Conservation (phyloP, 331 rosid species). For the Malus hybrid region DNA sequence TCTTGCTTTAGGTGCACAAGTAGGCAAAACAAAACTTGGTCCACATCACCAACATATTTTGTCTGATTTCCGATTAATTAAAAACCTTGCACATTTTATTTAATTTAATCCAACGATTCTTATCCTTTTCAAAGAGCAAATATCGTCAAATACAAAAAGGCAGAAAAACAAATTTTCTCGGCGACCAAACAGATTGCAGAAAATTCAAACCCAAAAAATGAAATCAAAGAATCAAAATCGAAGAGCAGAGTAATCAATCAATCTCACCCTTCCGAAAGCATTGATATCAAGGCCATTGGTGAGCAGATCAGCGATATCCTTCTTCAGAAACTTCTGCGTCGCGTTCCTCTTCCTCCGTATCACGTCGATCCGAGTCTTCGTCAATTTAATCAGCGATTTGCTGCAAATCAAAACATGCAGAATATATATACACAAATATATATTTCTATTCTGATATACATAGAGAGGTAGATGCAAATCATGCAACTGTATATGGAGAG, state of each 20-base stretch:
- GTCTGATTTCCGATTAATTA: background rate
- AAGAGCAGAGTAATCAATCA: background rate
- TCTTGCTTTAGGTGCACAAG: background rate
- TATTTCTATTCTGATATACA: background rate
- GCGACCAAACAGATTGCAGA: slow-evolving; percentile 2
- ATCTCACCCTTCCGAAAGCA: slow-evolving; percentile 79
- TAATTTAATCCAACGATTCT: background rate
- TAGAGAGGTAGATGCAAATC: background rate
- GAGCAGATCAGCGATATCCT: slow-evolving; percentile 85
- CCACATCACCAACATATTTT: background rate
- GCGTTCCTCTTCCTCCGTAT: slow-evolving; percentile 89
- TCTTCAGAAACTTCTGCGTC: slow-evolving; percentile 80
- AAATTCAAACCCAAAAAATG: slow-evolving; percentile 1
- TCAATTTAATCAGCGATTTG: slow-evolving; percentile 69
- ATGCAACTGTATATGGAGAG: background rate
- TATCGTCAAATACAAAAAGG: background rate
- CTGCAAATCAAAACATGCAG: slow-evolving; percentile 22
- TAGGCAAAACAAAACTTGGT: background rate
- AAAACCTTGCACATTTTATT: background rate
- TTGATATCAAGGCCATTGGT: slow-evolving; percentile 57
- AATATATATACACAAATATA: background rate
- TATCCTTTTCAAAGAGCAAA: background rate
- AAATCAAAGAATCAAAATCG: background rate
- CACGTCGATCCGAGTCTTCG: slow-evolving; percentile 89
- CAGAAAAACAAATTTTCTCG: background rate